Conservation (phyloP, 2,329 filamentous ascomycete genomes). For the Colletotrichum tofieldiae region DNA sequence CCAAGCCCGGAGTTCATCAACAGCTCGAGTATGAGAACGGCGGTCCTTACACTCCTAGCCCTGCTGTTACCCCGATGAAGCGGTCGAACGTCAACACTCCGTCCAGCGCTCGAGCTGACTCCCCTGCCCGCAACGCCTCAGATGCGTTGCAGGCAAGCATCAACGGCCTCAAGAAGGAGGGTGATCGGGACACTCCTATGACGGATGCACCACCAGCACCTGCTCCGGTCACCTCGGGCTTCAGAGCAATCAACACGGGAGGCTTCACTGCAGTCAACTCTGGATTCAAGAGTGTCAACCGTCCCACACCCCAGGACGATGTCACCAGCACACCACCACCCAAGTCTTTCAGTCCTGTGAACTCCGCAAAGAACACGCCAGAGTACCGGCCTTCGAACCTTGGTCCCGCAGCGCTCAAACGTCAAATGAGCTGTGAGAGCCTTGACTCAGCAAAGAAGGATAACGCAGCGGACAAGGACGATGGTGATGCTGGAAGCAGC, state of each 20-base stretch:
- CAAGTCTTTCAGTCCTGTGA: conserved; percentile 73
- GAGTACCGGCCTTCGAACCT: conserved; percentile 72
- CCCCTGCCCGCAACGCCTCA: conserved; percentile 74
- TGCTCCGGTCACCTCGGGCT: conserved; percentile 66
- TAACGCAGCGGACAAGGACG: conserved; percentile 65
- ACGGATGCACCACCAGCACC: conserved; percentile 60
- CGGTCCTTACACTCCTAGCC: conserved; percentile 87
- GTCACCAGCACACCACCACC: conserved; percentile 74
- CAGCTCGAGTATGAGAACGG: conserved; percentile 95
- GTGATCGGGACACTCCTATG: conserved; percentile 65
- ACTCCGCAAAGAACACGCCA: conserved; percentile 75
- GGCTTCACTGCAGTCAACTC: conserved; percentile 84
- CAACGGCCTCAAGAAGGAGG: conserved; percentile 61
- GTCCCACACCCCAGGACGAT: conserved; percentile 54
- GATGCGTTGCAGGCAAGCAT: conserved; percentile 68
- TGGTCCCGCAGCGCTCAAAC: conserved; percentile 77
- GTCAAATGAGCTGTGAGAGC: conserved; percentile 78
- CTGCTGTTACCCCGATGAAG: conserved; percentile 79
- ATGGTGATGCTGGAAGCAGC: conserved; percentile 74
- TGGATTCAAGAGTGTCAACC: conserved; percentile 79
- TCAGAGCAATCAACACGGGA: conserved; percentile 72
- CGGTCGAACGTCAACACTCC: conserved; percentile 74
- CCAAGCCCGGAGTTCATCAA: conserved; percentile 96
- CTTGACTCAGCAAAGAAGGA: conserved; percentile 66
- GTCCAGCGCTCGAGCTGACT: conserved; percentile 73